Percentiles rank a stretch among this genome's conserved stretches.
Conservation (phyloP, 306 rosid species). For the Quercus suber region DNA sequence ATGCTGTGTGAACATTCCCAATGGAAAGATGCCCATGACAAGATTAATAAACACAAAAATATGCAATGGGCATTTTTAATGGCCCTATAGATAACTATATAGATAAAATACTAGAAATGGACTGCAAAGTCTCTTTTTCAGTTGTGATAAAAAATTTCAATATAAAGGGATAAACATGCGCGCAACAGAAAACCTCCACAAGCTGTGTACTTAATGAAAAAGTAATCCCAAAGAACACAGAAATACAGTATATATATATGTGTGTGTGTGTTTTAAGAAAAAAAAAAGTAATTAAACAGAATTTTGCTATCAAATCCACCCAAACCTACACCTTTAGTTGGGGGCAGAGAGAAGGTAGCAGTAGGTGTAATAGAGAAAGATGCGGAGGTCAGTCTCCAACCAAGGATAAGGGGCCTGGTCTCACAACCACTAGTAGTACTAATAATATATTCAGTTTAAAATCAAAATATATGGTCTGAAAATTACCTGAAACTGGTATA, state of each 20-base stretch:
- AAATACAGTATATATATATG: no score
- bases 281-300: neutral
- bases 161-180: no score
- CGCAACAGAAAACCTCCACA: no score
- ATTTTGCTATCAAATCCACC: neutral
- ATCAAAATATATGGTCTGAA: neutral
- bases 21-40: neutral
- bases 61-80: neutral
- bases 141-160: no score
- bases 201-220: no score
- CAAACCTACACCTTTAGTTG: neutral
- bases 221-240: no score
- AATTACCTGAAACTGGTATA: constrained; percentile 83
- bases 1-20: neutral
- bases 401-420: neutral
- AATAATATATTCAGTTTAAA: constrained; percentile 9
- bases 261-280: neutral
- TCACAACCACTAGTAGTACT: neutral
- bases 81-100: no score
- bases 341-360: neutral
- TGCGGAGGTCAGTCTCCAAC: no score
- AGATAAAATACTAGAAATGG: no score
- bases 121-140: no score
- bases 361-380: no score
- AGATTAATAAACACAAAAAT: neutral